A percentile compares a stretch with the other conserved stretches of the same genome.
These are phyloP conservation scores for Amanita inopinata DNA, from an alignment of 768 basidiomycete genomes.

Conservation along the genomic window DNA sequence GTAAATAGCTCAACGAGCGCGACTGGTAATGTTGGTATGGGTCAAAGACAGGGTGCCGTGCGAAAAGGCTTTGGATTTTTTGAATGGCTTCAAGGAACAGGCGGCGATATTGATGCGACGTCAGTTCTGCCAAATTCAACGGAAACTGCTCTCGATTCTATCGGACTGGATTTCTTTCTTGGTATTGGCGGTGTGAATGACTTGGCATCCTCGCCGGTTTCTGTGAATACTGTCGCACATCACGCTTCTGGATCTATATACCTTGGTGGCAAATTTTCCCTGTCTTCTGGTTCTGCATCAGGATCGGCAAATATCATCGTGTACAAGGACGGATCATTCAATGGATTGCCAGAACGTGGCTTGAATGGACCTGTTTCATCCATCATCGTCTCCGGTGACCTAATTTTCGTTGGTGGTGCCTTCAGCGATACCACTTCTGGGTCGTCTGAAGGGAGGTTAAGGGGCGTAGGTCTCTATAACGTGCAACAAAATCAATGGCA, in stretches of 20 bases:
- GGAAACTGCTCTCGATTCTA: conserved; percentile 54
- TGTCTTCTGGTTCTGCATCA: conserved; percentile 44
- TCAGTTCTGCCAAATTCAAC: conserved; percentile 55
- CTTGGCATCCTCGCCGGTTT: conserved; percentile 24
- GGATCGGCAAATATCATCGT: conserved; percentile 63
- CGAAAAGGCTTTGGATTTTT: conserved; percentile 72
- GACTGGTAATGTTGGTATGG: conserved; percentile 21
- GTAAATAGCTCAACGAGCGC: conserved; percentile 34
- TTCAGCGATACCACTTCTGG: conserved; percentile 62
- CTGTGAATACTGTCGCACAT: conserved; percentile 48
- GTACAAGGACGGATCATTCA: conserved; percentile 51
- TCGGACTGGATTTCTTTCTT: conserved; percentile 52
- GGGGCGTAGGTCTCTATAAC: conserved; percentile 65
- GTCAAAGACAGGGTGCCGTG: conserved; percentile 21
- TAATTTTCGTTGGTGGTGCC: conserved; percentile 78
- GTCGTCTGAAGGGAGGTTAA: conserved; percentile 42
- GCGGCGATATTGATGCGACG: conserved; percentile 45
- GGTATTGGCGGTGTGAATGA: conserved; percentile 42
- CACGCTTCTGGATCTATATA: conserved; percentile 59
- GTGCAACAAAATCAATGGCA: conserved; percentile 56
- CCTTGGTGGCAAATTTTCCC: conserved; percentile 68
- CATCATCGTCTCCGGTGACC: conserved; percentile 49
- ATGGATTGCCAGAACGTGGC: conserved; percentile 50
- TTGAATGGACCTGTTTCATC: conserved; percentile 73
- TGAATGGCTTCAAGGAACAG: conserved; percentile 65